A percentile compares a stretch with the other conserved stretches of the same genome.
These are phyloP conservation scores for Scheffersomyces segobiensis DNA, from an alignment of 1,139 yeast species.

Conservation along the genomic window DNA sequence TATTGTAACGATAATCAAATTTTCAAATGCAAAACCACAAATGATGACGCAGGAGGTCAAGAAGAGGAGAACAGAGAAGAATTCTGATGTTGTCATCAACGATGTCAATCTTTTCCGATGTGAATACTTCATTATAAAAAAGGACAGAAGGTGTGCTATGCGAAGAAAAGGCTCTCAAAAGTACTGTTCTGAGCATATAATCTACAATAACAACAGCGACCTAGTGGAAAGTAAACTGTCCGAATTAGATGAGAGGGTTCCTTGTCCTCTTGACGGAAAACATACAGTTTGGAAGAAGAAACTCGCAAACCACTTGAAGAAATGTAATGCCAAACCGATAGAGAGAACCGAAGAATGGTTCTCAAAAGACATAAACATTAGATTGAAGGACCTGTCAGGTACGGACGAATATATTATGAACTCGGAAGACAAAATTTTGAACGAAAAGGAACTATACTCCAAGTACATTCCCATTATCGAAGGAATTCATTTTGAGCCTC, in stretches of 20 bases:
- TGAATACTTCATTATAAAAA: constrained; percentile 45
- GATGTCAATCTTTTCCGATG: constrained; percentile 32
- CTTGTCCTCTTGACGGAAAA: constrained; percentile 75
- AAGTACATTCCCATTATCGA: constrained; percentile 24
- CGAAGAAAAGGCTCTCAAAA: constrained; percentile 50
- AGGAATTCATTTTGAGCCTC: constrained; percentile 14
- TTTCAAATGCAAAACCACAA: not conserved
- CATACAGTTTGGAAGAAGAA: constrained; percentile 72
- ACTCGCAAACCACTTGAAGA: constrained; percentile 55
- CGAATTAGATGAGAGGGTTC: constrained; percentile 46
- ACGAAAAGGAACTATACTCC: constrained; percentile 10
- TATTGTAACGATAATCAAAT: not conserved
- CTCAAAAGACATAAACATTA: constrained; percentile 36
- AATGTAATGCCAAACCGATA: constrained; percentile 54
- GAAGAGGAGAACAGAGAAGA: constrained; percentile 10
- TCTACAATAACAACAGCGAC: constrained; percentile 8
- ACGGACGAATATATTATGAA: not conserved
- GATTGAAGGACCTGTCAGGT: not conserved
- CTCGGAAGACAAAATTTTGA: not conserved
- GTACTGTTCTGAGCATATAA: constrained; percentile 67
- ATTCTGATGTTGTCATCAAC: constrained; percentile 1
- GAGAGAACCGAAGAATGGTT: constrained; percentile 45
- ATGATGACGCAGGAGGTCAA: constrained; percentile 6
- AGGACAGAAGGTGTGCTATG: constrained; percentile 60
- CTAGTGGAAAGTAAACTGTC: constrained; percentile 7